Evolutionary conservation across 2,329 filamentous ascomycete species (phyloP).

Genomic region (Aureobasidium leucospermi): DNA sequence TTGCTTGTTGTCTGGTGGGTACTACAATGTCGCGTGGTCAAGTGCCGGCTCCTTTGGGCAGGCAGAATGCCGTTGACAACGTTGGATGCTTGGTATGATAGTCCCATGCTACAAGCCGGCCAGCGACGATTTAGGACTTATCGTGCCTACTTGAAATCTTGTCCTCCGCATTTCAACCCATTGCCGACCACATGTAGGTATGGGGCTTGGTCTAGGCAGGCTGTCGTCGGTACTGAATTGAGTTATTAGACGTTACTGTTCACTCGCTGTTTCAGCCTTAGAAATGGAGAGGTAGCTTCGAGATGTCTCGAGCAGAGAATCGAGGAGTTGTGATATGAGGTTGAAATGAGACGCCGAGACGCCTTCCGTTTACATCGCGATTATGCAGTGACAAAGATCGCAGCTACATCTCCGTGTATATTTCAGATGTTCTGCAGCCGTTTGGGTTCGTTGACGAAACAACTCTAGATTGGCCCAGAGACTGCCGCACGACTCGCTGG

Average conservation of each 20-base stretch:
- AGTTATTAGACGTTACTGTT: background rate
- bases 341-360: too few species aligned
- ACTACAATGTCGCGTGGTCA: background rate
- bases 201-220: background rate
- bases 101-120: background rate
- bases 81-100: constrained; percentile 6
- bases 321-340: too few species aligned
- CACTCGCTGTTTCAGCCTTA: background rate
- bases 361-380: too few species aligned
- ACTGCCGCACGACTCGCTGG: background rate
- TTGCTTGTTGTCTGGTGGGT: background rate
- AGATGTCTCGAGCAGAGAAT: too few species aligned
- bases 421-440: background rate
- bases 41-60: background rate
- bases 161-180: background rate
- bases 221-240: background rate
- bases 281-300: too few species aligned
- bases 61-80: background rate
- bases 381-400: too few species aligned
- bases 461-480: background rate
- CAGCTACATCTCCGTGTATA: too few species aligned
- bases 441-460: background rate
- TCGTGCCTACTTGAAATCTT: background rate
- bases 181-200: background rate
- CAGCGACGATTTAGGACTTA: background rate